phyloP scores from a whole-genome alignment of 1,284 basidiomycete genomes.

The Moesziomyces globuligerus region DNA sequence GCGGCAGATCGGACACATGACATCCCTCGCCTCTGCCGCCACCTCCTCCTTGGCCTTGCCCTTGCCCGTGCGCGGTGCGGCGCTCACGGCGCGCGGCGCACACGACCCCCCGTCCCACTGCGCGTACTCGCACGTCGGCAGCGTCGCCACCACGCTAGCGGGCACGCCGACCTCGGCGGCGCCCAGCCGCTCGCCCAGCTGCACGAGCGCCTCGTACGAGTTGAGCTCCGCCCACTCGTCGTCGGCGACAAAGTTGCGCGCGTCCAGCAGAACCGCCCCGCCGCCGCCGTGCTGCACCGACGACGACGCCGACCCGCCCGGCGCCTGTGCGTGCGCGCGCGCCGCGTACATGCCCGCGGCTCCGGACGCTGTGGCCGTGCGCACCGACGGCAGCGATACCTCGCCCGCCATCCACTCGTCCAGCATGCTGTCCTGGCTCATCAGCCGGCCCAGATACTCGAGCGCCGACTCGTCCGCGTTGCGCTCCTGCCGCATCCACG shows the following conservation, averaged over 20 bases:
- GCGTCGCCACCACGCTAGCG: constrained; percentile 23
- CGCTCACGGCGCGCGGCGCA: constrained; percentile 2
- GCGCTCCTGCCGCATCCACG: constrained; percentile 10
- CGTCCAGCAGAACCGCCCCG: constrained; percentile 15
- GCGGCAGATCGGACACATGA: constrained; percentile 45
- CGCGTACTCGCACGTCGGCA: constrained; percentile 39
- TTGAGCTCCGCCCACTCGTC: constrained; percentile 43
- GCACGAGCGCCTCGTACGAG: constrained; percentile 39
- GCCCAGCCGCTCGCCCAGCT: constrained; percentile 27
- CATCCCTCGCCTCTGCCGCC: constrained; percentile 10
- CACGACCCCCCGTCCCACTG: constrained; percentile 41
- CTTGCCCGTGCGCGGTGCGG: constrained; percentile 20
- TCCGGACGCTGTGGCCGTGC: constrained; percentile 36
- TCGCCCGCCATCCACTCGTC: constrained; percentile 32
- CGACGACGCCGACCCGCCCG: too few species aligned
- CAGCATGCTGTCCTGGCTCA: constrained; percentile 37
- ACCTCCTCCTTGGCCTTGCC: constrained; percentile 30
- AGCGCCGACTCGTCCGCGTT: constrained; percentile 32
- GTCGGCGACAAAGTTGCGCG: constrained; percentile 42
- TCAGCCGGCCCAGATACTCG: constrained; percentile 38
- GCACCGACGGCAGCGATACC: constrained; percentile 16
- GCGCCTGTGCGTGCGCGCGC: too few species aligned
- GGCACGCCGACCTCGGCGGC: constrained; percentile 29
- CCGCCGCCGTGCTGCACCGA: constrained; percentile 9
- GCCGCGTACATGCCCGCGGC: too few species aligned